These are phyloP conservation scores for Deinandra increscens DNA, from an alignment of 129 eudicot genomes.

Conservation along the genomic window DNA sequence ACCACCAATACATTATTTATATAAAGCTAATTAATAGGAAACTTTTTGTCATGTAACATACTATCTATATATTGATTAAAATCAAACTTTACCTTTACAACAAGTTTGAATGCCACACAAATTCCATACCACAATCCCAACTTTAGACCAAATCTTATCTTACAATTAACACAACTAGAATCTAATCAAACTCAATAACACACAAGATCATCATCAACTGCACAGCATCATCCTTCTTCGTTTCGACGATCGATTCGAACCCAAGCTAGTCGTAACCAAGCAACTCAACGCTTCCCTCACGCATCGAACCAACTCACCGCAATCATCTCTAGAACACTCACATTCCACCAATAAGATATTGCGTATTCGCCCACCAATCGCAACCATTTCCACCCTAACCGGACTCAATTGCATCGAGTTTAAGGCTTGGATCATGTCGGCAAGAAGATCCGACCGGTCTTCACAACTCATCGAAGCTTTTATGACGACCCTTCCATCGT, in stretches of 20 bases:
- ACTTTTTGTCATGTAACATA: too few relatives aligned
- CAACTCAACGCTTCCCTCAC: conserved; percentile 54
- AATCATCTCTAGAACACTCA: conserved; percentile 29
- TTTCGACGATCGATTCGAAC: conserved; percentile 22
- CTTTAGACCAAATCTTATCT: neutral
- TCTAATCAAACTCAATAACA: neutral
- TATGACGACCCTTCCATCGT: conserved; percentile 34
- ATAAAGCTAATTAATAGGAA: too few relatives aligned
- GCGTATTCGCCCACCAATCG: conserved; percentile 62
- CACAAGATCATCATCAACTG: neutral
- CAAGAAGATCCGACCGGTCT: conserved; percentile 48
- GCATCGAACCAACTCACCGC: conserved; percentile 38
- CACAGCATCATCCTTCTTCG: conserved; percentile 26
- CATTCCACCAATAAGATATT: conserved; percentile 45
- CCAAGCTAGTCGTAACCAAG: conserved; percentile 32
- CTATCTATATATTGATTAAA: too few relatives aligned
- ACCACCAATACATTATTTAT: too few relatives aligned
- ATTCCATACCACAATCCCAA: neutral
- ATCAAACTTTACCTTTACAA: neutral
- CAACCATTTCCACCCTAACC: conserved; percentile 57
- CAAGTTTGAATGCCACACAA: neutral
- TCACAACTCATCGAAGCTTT: conserved; percentile 70
- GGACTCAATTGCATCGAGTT: conserved; percentile 46
- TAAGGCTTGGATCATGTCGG: conserved; percentile 46
- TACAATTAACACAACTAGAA: conserved; percentile 9